A percentile compares a stretch with the other conserved stretches of the same genome.
These are phyloP conservation scores for Aspergillus bertholletiae DNA, from an alignment of 495 filamentous ascomycete species.

Conservation along the genomic window DNA sequence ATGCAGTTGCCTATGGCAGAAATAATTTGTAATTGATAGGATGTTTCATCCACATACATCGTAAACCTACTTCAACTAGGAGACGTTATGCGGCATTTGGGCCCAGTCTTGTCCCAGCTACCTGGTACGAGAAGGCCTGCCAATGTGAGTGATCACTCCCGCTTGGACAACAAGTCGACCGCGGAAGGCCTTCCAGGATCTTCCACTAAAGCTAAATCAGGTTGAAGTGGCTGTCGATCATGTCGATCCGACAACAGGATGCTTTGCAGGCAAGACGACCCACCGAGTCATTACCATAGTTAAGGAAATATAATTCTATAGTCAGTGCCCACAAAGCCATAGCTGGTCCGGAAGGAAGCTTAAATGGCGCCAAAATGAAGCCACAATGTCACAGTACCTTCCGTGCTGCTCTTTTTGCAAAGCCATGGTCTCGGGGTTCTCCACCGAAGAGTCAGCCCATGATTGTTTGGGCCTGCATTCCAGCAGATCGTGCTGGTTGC, in stretches of 20 bases:
- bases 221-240: conserved; percentile 10
- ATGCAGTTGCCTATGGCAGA: not conserved
- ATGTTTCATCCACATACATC: not conserved
- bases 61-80: not conserved
- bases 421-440: not conserved
- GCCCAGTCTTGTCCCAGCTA: conserved; percentile 5
- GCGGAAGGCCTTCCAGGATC: conserved; percentile 5
- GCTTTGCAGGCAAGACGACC: not conserved
- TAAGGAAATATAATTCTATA: not conserved
- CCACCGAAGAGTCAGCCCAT: not conserved
- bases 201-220: not conserved
- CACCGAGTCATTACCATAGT: not conserved
- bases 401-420: not conserved
- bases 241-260: not conserved
- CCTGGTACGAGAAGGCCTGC: not conserved
- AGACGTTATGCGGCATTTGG: conserved; percentile 3
- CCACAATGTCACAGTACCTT: not conserved
- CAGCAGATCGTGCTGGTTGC: conserved; percentile 20
- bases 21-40: not conserved
- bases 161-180: conserved; percentile 10
- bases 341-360: not conserved
- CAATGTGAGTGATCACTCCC: conserved; percentile 19
- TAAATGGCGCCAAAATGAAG: not conserved
- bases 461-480: conserved; percentile 20
- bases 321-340: not conserved